Evolutionary conservation across 2,329 filamentous ascomycete genomes (phyloP).

Genomic region (Paramyrothecium roridum): DNA sequence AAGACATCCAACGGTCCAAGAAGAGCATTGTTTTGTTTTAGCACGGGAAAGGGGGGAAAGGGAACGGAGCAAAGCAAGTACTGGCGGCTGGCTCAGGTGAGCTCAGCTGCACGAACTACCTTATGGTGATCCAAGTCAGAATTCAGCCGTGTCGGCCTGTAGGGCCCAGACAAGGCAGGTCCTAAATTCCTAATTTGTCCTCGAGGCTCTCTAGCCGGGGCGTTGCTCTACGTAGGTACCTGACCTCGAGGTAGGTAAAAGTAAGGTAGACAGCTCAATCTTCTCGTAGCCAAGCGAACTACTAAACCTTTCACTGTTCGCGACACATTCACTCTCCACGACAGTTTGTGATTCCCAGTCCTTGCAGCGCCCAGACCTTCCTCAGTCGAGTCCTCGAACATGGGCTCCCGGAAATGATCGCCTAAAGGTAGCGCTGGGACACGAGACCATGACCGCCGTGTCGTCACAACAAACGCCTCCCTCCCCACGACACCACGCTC

Average conservation of each 20-base stretch:
- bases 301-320: too few species aligned
- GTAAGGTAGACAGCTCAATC: too few species aligned
- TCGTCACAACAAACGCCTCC: conserved; percentile 22
- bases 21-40: too few species aligned
- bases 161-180: not conserved
- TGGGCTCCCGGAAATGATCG: conserved; percentile 1
- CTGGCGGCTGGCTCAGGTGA: too few species aligned
- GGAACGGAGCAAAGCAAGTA: too few species aligned
- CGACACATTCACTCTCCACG: not conserved
- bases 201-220: not conserved
- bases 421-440: not conserved
- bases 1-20: too few species aligned
- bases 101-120: too few species aligned
- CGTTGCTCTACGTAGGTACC: not conserved
- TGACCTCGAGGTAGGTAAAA: not conserved
- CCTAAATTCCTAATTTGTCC: not conserved
- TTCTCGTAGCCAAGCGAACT: too few species aligned
- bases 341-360: not conserved
- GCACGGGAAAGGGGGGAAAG: too few species aligned
- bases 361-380: not conserved
- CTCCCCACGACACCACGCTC: conserved; percentile 17
- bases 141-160: too few species aligned
- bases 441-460: conserved; percentile 18
- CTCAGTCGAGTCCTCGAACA: not conserved
- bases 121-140: too few species aligned